Base-by-base conservation (phyloP, 495 filamentous ascomycete species). In the Talaromyces liani region DNA sequence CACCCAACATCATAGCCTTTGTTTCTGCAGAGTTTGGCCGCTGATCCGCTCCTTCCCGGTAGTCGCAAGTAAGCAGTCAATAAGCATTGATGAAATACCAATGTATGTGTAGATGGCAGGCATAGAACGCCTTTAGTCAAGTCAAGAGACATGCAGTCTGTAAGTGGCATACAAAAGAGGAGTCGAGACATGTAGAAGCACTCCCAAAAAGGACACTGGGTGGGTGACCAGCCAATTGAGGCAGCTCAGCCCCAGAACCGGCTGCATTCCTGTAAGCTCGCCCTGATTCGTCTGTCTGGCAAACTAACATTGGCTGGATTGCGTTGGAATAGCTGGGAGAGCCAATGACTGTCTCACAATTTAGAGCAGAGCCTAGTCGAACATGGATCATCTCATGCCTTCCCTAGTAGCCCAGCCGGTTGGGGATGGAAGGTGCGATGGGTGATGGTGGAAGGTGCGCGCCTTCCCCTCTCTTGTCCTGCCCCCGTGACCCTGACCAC, bases 401-500 rank as follows among this genome's bases (percentile, higher is more conserved):
- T 41, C 36, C 36, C 33, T 36, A 10, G 9, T 36, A 14, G 36
- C 45, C 4, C 45, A 49, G 45, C 8, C 18, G 45, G 45, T 49
- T 49, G 45, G 45, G n/a, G 45, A 41, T 41, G 45, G 45, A 20
- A 49, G 45, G 45, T 49, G 45, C 45, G 36, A 41, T 41, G 36
- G 36, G 10, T 6, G 34, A 14, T 39, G 36, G 36, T 14, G 49
- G 49, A 24, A 25, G 49, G 18, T 29, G 54, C 16, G 71, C 73
- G 58, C 65, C 62, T 65, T 64, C 60, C 62, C 65, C 39, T 61
- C 41, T 61, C 58, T 63, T n/a, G 56, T 39, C 24, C 58, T 61
- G 29, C 24, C 56, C 56, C 56, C 56, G 56, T 58, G 56, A 58
- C 56, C 31, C 12, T 20, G 27, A 5, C 54, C 27, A 20, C 29